phyloP scores from a whole-genome alignment of 2,329 filamentous ascomycete genomes.

The Penicillium sp. region DNA sequence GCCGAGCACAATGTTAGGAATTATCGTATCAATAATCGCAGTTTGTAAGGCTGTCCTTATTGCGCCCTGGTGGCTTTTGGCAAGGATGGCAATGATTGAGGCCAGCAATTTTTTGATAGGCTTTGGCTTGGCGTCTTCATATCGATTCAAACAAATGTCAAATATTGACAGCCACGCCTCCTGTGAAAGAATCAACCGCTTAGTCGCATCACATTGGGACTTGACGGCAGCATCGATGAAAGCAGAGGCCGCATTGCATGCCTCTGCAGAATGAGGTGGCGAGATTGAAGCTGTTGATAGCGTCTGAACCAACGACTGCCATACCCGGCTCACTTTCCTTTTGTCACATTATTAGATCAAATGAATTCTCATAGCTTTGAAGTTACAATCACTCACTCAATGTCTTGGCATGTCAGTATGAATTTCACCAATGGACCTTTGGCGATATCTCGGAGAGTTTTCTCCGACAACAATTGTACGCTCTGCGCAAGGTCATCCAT shows the following conservation, averaged over 20 bases:
- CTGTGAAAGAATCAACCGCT: conserved; percentile 33
- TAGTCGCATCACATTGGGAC: conserved; percentile 34
- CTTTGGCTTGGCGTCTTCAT: conserved; percentile 45
- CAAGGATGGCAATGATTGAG: conserved; percentile 39
- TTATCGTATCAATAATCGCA: conserved; percentile 26
- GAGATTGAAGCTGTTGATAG: conserved; percentile 41
- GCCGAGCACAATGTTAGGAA: conserved; percentile 41
- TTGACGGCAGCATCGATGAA: conserved; percentile 42
- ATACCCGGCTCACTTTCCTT: conserved; percentile 38
- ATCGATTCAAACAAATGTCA: conserved; percentile 41
- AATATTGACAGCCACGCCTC: conserved; percentile 44
- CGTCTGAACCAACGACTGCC: conserved; percentile 44
- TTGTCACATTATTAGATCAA: conserved; percentile 8
- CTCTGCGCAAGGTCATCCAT: conserved; percentile 37
- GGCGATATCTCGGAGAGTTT: conserved; percentile 34
- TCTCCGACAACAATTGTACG: conserved; percentile 38
- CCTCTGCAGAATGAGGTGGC: conserved; percentile 41
- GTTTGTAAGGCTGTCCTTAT: conserved; percentile 21
- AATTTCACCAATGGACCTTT: conserved; percentile 40
- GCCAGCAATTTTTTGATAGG: conserved; percentile 47
- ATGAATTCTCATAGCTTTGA: background rate
- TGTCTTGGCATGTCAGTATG: conserved; percentile 30
- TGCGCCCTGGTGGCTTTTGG: conserved; percentile 27
- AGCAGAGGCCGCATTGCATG: conserved; percentile 47
- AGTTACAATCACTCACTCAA: conserved; percentile 29